phyloP scores from a whole-genome alignment of 23 red algal species.

The Gracilaria domingensis region DNA sequence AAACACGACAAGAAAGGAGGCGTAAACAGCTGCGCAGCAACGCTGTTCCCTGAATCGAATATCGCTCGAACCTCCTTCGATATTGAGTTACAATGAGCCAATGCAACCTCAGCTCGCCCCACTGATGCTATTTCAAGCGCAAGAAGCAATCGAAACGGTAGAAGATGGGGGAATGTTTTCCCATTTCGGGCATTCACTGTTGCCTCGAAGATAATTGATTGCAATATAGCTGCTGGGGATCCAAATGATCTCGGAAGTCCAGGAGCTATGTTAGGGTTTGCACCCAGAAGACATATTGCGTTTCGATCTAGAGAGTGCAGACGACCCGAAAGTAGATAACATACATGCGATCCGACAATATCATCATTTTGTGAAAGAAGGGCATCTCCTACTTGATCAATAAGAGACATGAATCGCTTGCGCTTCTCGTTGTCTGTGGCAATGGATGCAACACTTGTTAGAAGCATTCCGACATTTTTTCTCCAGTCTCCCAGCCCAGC shows the following conservation, averaged over 20 bases:
- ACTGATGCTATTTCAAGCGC: conserved; percentile 45
- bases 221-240: conserved; percentile 46
- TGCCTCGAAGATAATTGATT: conserved; percentile 63
- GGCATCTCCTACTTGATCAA: conserved; percentile 59
- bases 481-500: conserved; percentile 57
- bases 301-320: conserved; percentile 26
- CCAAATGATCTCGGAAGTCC: conserved; percentile 57
- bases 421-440: neutral
- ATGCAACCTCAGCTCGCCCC: conserved; percentile 52
- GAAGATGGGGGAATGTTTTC: conserved; percentile 45
- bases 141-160: conserved; percentile 58
- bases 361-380: conserved; percentile 30
- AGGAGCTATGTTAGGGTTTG: conserved; percentile 7
- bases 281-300: conserved; percentile 31
- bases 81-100: conserved; percentile 58
- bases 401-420: conserved; percentile 31
- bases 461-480: conserved; percentile 49
- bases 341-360: conserved; percentile 48
- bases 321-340: conserved; percentile 64
- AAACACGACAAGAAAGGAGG: conserved; percentile 51
- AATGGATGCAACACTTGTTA: conserved; percentile 18
- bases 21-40: conserved; percentile 37
- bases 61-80: conserved; percentile 31
- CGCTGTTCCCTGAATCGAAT: conserved; percentile 46
- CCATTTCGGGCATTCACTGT: conserved; percentile 28